Base-by-base conservation (phyloP, 345 rosid genomes). In the Syzygium oleosum region DNA sequence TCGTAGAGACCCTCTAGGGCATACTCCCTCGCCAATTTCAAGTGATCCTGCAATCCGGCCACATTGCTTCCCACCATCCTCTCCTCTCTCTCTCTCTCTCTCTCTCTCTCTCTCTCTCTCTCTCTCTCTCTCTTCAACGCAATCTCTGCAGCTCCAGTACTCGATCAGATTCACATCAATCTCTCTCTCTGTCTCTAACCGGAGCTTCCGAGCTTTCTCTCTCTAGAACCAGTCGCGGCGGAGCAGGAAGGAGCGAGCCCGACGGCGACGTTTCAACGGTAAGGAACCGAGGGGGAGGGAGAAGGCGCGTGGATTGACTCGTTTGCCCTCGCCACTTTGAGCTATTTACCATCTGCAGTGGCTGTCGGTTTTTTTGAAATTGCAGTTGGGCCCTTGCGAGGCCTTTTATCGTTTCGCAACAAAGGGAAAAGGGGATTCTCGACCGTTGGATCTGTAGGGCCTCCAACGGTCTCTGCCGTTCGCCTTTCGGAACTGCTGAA, bases 1-100 rank as follows among this genome's bases (percentile, higher is more conserved):
- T 98, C 99, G 86, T 97, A 96, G 43, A 96, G 94, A 56, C 99
- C 99, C 93, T 98, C 99, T 27, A 96, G 90, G 49, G 99, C 99
- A 86, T 98, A 98, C 85, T 97, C 99, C 90, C 98, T 91, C 3
- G 99, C 99, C 91, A 97, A 91, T 90, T 96, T 98, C 95, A 97
- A 91, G 95, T 98, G 98, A 90, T 97, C 99, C 90, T 97, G 99
- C 84, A 98, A 88, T 84, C 99, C 99, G n/a, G 93, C 94, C 38
- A 95, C 22, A 87, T 59, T 53, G 27, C 49, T 25, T 46, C 23
- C 86, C 84, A 25, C 68, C 78, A 90, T 86, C 86, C 87, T 54
- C 46, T 31, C n/a, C 84, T 63, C 88, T 56, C 86, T 86, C 52
- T 12, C 89, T 43, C 52, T 29, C 54, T 5, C 63, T 63, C 51